Conservation (phyloP, 306 rosid genomes). For the Acacia crassicarpa region DNA sequence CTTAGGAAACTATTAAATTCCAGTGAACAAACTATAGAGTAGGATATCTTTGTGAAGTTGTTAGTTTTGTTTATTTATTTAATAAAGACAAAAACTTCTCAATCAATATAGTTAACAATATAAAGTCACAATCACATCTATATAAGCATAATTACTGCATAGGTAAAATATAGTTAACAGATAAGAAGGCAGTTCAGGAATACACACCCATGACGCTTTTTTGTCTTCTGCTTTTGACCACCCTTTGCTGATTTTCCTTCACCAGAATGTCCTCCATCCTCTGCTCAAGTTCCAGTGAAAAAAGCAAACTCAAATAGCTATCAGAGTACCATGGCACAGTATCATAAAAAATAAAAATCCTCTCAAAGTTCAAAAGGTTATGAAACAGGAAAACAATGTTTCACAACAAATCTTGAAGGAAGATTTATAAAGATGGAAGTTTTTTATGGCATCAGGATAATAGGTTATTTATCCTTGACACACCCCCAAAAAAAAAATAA, state of each 20-base stretch:
- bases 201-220: conserved; percentile 87
- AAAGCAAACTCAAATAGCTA: conserved; percentile 9
- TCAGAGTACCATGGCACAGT: conserved; percentile 12
- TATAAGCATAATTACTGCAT: conserved; percentile 11
- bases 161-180: conserved; percentile 18
- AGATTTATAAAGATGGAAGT: neutral
- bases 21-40: neutral
- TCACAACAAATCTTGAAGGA: conserved; percentile 8
- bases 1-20: neutral
- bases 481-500: neutral
- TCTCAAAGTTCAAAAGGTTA: conserved; percentile 24
- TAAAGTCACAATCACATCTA: conserved; percentile 15
- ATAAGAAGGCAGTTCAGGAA: conserved; percentile 27
- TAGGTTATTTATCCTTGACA: conserved; percentile 6
- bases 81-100: conserved; percentile 20
- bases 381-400: conserved; percentile 14
- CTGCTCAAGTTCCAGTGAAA: conserved; percentile 43
- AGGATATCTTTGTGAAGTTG: conserved; percentile 7
- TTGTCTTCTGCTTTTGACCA: conserved; percentile 68
- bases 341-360: conserved; percentile 29
- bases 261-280: conserved; percentile 54
- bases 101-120: neutral
- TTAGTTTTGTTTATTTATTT: neutral
- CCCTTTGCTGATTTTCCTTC: conserved; percentile 64
- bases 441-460: conserved; percentile 1